Evolutionary conservation across 2,329 filamentous ascomycete genomes (phyloP).

Genomic region (Lachnellula cervina): DNA sequence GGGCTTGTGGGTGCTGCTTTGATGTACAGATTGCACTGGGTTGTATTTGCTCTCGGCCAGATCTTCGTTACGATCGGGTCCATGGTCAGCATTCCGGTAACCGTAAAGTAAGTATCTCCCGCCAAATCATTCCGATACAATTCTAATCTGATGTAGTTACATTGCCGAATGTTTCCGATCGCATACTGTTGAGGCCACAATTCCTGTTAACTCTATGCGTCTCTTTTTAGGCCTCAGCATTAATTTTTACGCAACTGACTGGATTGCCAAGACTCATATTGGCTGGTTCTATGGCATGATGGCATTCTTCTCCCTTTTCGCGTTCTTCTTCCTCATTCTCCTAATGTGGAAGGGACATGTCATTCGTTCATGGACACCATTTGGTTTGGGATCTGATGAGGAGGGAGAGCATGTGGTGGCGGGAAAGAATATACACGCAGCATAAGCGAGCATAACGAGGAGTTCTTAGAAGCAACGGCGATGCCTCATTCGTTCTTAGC

Average conservation of each 20-base stretch:
- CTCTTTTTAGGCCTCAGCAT: constrained; percentile 35
- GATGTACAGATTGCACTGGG: constrained; percentile 38
- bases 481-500: neutral
- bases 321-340: constrained; percentile 24
- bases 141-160: neutral
- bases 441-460: neutral
- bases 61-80: constrained; percentile 36
- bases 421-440: constrained; percentile 1
- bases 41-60: constrained; percentile 36
- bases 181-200: constrained; percentile 32
- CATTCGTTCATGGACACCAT: constrained; percentile 16
- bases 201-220: constrained; percentile 32
- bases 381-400: constrained; percentile 21
- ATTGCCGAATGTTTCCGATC: constrained; percentile 19
- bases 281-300: constrained; percentile 40
- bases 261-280: constrained; percentile 33
- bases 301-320: constrained; percentile 34
- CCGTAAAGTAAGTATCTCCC: constrained; percentile 5
- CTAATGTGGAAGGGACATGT: constrained; percentile 30
- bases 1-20: constrained; percentile 36
- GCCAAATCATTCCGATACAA: neutral
- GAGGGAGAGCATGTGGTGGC: constrained; percentile 24
- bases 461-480: neutral
- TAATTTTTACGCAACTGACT: constrained; percentile 38
- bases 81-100: constrained; percentile 11